These are phyloP conservation scores for Annulohypoxylon maeteangense DNA, from an alignment of 495 filamentous ascomycete genomes.

Conservation along the genomic window DNA sequence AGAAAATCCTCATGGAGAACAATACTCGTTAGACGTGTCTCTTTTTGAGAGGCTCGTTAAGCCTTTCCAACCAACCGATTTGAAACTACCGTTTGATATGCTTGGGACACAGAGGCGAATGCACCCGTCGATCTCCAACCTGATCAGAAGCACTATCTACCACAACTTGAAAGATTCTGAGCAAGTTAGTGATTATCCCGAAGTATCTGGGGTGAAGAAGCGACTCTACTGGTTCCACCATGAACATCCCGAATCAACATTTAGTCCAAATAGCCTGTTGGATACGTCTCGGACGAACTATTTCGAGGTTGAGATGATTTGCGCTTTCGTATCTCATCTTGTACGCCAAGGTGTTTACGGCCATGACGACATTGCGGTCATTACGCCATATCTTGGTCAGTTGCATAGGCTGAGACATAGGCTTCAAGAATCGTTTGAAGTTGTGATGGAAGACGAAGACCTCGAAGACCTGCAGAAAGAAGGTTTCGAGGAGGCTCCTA, in stretches of 20 bases:
- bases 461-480: slow-evolving; percentile 63
- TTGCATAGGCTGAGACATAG: slow-evolving; percentile 64
- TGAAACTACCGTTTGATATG: slow-evolving; percentile 63
- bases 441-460: slow-evolving; percentile 70
- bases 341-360: slow-evolving; percentile 69
- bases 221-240: slow-evolving; percentile 79
- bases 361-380: slow-evolving; percentile 72
- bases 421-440: slow-evolving; percentile 61
- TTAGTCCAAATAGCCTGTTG: slow-evolving; percentile 46
- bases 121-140: slow-evolving; percentile 73
- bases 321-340: slow-evolving; percentile 72
- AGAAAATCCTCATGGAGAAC: slow-evolving; percentile 63
- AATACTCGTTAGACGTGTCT: slow-evolving; percentile 71
- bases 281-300: slow-evolving; percentile 68
- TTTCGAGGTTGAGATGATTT: slow-evolving; percentile 69
- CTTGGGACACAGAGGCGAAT: slow-evolving; percentile 78
- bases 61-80: slow-evolving; percentile 46
- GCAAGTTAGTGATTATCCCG: slow-evolving; percentile 62
- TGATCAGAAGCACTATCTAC: slow-evolving; percentile 70
- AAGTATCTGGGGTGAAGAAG: slow-evolving; percentile 68
- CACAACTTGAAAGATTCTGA: slow-evolving; percentile 64
- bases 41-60: slow-evolving; percentile 75
- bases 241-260: slow-evolving; percentile 58
- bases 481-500: slow-evolving; percentile 44
- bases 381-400: slow-evolving; percentile 77